Percentiles rank a stretch among this genome's conserved stretches.
phyloP scores from a whole-genome alignment of 257 asterid genomes.

The Petrea volubilis region DNA sequence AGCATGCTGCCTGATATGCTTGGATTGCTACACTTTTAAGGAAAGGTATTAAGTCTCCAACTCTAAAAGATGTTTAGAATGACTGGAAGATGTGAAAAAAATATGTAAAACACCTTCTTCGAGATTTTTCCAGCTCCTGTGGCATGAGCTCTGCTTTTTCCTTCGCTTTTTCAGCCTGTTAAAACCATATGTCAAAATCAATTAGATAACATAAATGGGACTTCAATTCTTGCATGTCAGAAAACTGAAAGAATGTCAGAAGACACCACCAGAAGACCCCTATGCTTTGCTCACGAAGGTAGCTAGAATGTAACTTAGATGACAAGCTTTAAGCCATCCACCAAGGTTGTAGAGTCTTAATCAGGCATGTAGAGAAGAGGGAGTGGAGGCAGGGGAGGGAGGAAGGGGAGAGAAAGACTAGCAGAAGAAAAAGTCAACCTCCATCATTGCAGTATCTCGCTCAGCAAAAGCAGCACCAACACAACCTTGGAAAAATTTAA shows the following conservation, averaged over 20 bases:
- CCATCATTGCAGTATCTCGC: slow-evolving; percentile 93
- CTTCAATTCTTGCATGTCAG: background rate
- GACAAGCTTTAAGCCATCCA: slow-evolving; percentile 16
- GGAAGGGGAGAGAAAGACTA: slow-evolving; percentile 18
- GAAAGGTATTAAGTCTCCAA: background rate
- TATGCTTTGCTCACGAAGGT: slow-evolving; percentile 11
- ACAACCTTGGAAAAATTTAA: slow-evolving; percentile 88
- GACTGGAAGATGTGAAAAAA: background rate
- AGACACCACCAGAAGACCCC: slow-evolving; percentile 17
- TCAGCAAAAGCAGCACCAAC: slow-evolving; percentile 97
- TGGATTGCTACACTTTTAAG: background rate
- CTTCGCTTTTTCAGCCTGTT: slow-evolving; percentile 87
- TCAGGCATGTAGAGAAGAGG: background rate
- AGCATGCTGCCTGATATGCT: background rate
- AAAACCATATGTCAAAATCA: slow-evolving; percentile 17
- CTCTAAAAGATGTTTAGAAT: slow-evolving; percentile 17
- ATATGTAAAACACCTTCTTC: slow-evolving; percentile 51
- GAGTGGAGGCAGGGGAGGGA: too few species aligned
- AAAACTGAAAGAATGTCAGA: slow-evolving; percentile 10
- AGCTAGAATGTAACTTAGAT: background rate
- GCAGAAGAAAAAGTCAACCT: slow-evolving; percentile 48
- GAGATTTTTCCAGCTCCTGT: slow-evolving; percentile 52
- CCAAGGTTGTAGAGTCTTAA: background rate
- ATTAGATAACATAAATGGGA: background rate
- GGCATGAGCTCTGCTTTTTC: slow-evolving; percentile 76